Evolutionary conservation across 495 filamentous ascomycete species (phyloP).

Genomic region (Aspergillus haitiensis): DNA sequence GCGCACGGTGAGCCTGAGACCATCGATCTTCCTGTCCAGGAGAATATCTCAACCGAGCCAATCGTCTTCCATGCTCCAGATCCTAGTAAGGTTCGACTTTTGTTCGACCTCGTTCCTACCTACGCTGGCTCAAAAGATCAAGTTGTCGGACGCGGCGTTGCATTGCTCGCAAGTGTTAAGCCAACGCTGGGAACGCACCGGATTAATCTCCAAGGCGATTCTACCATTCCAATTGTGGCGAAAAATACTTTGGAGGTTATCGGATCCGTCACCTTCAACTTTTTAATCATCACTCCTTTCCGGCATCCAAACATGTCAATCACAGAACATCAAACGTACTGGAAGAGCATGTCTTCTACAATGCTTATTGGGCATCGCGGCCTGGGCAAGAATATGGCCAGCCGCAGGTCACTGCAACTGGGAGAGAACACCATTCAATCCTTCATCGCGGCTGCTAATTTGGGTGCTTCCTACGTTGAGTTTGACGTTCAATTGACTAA

Average conservation of each 20-base stretch:
- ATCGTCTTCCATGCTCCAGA: conserved; percentile 83
- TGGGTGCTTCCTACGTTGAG: conserved; percentile 90
- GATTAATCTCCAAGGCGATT: conserved; percentile 88
- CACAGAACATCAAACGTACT: conserved; percentile 87
- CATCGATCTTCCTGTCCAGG: conserved; percentile 89
- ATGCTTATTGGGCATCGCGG: conserved; percentile 95
- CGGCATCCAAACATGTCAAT: conserved; percentile 90
- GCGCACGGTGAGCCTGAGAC: conserved; percentile 83
- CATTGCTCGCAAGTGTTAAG: conserved; percentile 81
- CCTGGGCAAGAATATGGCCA: conserved; percentile 84
- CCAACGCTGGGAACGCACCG: conserved; percentile 75
- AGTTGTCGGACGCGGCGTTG: conserved; percentile 89
- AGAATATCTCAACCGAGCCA: conserved; percentile 89
- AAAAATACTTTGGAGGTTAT: conserved; percentile 82
- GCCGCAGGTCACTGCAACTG: conserved; percentile 81
- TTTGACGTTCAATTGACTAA: conserved; percentile 98
- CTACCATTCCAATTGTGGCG: conserved; percentile 87
- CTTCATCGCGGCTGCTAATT: conserved; percentile 92
- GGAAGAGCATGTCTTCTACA: conserved; percentile 78
- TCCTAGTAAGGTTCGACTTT: conserved; percentile 75
- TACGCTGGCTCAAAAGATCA: conserved; percentile 87
- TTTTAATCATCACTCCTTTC: conserved; percentile 92
- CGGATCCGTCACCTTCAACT: conserved; percentile 93
- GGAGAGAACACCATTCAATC: conserved; percentile 95
- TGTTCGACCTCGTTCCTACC: conserved; percentile 97